Base-by-base conservation (phyloP, 2,329 filamentous ascomycete genomes). In the Ascochyta clinopodiicola region DNA sequence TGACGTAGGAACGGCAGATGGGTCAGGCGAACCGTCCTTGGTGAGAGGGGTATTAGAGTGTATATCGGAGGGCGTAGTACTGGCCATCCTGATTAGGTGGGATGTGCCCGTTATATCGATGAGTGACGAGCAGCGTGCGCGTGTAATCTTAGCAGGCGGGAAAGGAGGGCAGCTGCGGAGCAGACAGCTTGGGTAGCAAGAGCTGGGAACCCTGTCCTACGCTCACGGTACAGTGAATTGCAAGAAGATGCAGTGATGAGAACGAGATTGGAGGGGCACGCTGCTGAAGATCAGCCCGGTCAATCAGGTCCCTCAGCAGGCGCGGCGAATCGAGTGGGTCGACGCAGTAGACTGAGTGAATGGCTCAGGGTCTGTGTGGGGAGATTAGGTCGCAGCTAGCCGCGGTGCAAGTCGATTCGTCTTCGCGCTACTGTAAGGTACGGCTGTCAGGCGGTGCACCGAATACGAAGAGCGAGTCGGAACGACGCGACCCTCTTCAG, bases 21-120 rank as follows among this genome's bases (percentile, higher is more conserved):
- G 49, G 24, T 72, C 73, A 49, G 68, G 68, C 13, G 69, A 73
- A 56, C 57, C 66, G 58, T 71, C 64, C 34, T 67, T 63, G 29
- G 56, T 50, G 31, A 50, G 59, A 52, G 40, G 56, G 40, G 61
- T 53, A 39, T 59, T 50, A 44, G 57, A 55, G 21, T 59, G 61
- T 48, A 51, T 56, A 34, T 13, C 21, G 53, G 60, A 60, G 35
- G 68, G 62, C 15, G 61, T 62, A 36, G 68, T 57, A 55, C 42
- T 68, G 49, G 66, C 63, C 67, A 72, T 73, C 59, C 57, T 64
- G 60, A 60, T 60, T 57, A 64, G 58, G 57, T 49, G 55, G 62
- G 48, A 46, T 58, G 59, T 49, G 64, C 68, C 68, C 68, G 66
- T 64, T 57, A 57, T 51, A 62, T 64, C 62, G 60, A 49, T 42